Evolutionary conservation across 225 moss, liverwort and hornwort genomes (phyloP).

Genomic region (Bryoerythrophyllum caledonicum): DNA sequence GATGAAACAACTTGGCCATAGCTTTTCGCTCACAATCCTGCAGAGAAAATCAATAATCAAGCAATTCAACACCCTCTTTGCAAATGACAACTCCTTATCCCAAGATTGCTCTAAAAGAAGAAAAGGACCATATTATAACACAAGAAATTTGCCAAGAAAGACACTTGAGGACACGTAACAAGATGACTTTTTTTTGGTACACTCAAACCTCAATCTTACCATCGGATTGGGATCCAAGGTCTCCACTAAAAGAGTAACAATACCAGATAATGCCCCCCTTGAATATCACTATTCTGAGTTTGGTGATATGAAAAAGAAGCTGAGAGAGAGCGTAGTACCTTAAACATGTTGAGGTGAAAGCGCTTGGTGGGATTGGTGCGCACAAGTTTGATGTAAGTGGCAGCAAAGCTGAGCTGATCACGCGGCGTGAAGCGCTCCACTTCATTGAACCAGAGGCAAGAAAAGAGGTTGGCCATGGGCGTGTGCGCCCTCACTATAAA

Average conservation of each 20-base stretch:
- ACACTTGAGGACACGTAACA: too few relatives aligned
- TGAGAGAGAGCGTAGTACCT: slow-evolving; percentile 26
- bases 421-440: slow-evolving; percentile 77
- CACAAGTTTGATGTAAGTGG: slow-evolving; percentile 70
- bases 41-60: neutral
- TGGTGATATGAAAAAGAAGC: too few relatives aligned
- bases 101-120: neutral
- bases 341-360: slow-evolving; percentile 72
- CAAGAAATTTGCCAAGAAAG: too few relatives aligned
- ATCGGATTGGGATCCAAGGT: too few relatives aligned
- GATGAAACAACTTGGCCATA: slow-evolving; percentile 71
- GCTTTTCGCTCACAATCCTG: slow-evolving; percentile 78
- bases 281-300: too few relatives aligned
- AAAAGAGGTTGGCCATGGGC: slow-evolving; percentile 75
- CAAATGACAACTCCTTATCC: neutral
- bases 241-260: too few relatives aligned
- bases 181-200: too few relatives aligned
- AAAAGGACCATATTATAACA: neutral
- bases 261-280: too few relatives aligned
- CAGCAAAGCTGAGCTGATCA: slow-evolving; percentile 78
- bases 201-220: too few relatives aligned
- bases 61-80: neutral
- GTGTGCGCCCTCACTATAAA: slow-evolving; percentile 78
- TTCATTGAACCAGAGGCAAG: slow-evolving; percentile 88
- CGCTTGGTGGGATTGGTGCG: slow-evolving; percentile 47